Evolutionary conservation across 2,329 filamentous ascomycete genomes (phyloP).

Genomic region (Fusarium sp.): DNA sequence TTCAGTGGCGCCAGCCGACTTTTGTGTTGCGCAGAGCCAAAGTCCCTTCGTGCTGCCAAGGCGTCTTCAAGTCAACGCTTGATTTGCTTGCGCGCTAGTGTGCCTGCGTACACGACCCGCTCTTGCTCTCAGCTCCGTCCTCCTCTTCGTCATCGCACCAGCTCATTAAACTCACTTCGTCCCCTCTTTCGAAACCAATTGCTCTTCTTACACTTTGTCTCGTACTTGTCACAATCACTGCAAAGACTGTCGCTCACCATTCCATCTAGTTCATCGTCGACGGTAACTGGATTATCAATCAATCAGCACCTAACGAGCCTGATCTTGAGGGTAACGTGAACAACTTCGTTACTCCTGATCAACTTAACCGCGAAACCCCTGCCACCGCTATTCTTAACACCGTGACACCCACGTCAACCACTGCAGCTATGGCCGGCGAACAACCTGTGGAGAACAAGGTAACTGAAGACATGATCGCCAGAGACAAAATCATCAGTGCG

Average conservation of each 20-base stretch:
- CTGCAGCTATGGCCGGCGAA: conserved; percentile 71
- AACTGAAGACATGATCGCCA: conserved; percentile 27
- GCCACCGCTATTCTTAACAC: conserved; percentile 71
- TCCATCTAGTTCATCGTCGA: conserved; percentile 88
- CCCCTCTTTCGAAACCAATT: conserved; percentile 41
- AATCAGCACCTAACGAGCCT: conserved; percentile 81
- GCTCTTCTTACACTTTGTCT: conserved; percentile 25
- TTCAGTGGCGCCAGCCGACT: conserved; percentile 34
- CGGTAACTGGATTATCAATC: conserved; percentile 88
- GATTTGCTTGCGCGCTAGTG: conserved; percentile 45
- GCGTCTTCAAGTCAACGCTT: conserved; percentile 31
- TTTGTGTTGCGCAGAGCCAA: conserved; percentile 18
- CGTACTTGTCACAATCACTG: conserved; percentile 19
- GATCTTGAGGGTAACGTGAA: conserved; percentile 89
- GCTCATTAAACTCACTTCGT: conserved; percentile 35
- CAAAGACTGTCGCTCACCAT: conserved; percentile 43
- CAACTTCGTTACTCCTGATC: conserved; percentile 85
- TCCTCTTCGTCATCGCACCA: conserved; percentile 41
- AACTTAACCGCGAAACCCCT: conserved; percentile 67
- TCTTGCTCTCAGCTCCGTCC: conserved; percentile 30
- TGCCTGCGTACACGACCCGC: conserved; percentile 45
- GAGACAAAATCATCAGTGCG: conserved; percentile 17
- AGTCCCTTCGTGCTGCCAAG: conserved; percentile 37
- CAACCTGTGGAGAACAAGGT: conserved; percentile 66
- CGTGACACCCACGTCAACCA: conserved; percentile 77